phyloP scores from a whole-genome alignment of 352 stramenopile genomes.

The Pythium brachiatum region DNA sequence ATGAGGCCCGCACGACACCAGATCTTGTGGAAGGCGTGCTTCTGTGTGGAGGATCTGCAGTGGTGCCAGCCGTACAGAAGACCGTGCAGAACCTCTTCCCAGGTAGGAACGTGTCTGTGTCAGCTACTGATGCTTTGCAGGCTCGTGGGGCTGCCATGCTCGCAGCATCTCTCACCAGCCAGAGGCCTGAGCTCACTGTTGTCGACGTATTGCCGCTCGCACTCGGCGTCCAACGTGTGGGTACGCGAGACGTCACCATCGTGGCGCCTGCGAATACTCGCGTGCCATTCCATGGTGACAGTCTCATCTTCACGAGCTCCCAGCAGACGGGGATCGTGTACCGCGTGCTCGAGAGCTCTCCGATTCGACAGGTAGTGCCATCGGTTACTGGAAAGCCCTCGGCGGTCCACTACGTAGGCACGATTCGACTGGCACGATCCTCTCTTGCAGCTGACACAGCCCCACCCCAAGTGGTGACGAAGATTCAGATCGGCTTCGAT shows the following conservation, averaged over 20 bases:
- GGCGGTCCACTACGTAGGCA: slow-evolving; percentile 13
- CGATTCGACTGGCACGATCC: not conserved
- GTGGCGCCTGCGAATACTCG: slow-evolving; percentile 16
- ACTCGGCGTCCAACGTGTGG: slow-evolving; percentile 12
- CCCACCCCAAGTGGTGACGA: slow-evolving; percentile 11
- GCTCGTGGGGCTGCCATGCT: slow-evolving; percentile 12
- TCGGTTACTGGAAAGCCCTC: not conserved
- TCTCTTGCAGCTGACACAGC: not conserved
- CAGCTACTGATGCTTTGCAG: slow-evolving; percentile 5
- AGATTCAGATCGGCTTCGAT: slow-evolving; percentile 20
- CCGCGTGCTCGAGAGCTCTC: slow-evolving; percentile 14
- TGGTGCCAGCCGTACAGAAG: not conserved
- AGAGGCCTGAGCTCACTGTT: not conserved
- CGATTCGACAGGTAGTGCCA: not conserved
- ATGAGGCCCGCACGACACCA: slow-evolving; percentile 17
- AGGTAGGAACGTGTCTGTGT: not conserved
- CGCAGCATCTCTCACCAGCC: not conserved
- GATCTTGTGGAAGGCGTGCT: slow-evolving; percentile 33
- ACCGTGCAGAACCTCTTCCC: slow-evolving; percentile 11
- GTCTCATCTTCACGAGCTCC: slow-evolving; percentile 13
- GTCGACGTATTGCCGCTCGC: slow-evolving; percentile 17
- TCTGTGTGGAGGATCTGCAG: slow-evolving; percentile 30
- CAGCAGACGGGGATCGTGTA: slow-evolving; percentile 11
- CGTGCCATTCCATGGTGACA: slow-evolving; percentile 10
- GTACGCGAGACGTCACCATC: slow-evolving; percentile 7